Evolutionary conservation across 192 early-diverging fungal species (phyloP), one percentile per base, ranked within the genome.

Genomic region (Powellomyces hirtus): DNA sequence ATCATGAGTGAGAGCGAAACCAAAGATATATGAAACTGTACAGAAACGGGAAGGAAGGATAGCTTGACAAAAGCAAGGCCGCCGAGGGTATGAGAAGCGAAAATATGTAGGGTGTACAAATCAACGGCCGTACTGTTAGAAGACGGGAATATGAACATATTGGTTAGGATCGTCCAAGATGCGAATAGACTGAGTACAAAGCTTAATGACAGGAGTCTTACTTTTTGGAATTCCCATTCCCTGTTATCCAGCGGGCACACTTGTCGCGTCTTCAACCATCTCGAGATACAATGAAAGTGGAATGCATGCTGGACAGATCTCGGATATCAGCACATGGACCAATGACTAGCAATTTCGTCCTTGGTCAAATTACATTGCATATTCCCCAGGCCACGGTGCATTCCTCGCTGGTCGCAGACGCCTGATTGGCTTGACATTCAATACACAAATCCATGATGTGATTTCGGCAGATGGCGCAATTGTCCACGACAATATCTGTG

Each of bases 391-490:
- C 94, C 27, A 98, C 92, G 10, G 88, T 96, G 76, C 96, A 98
- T 64, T 95, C 91, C 62, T 95, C 92, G 70, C 86, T 89, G 45
- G 91, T 93, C 22, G 90, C 92, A 10, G 95, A 91, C 0, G 89
- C 92, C 79, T 97, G 96, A 73, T 97, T 95, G 5, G 95, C 96
- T 75, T 98, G 96, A 80, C 96, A 98, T 79, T 96, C 95, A 51
- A 96, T 97, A 73, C 96, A 98, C 53, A 95, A 86, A 73, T 98
- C 96, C 96, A 98, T 98, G 79, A 95, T 98, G 80, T 98, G 95
- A 80, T 98, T 98, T 72, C 95, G 87, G 78, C 96, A 98, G 82
- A 98, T 98, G 59, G 96, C 95, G 70, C 96, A 98, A 78, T 94
- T 96, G 76, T 96, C 96, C 4, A 96, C 93, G 24, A 93, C 93